phyloP scores from a whole-genome alignment of 129 eudicot species.

The Flaveria robusta region DNA sequence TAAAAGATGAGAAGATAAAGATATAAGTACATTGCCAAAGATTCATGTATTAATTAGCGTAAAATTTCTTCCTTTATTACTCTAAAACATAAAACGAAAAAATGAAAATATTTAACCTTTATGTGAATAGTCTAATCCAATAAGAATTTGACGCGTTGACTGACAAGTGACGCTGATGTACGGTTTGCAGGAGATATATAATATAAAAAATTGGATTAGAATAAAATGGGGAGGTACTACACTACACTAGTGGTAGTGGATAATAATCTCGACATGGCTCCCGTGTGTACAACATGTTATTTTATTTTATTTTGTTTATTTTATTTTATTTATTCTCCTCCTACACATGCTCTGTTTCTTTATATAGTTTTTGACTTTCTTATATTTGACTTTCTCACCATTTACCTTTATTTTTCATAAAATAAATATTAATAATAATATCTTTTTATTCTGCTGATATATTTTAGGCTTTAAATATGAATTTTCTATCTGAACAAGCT shows the following conservation, averaged over 20 bases:
- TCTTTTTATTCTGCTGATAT: too few relatives aligned
- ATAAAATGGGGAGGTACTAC: too few relatives aligned
- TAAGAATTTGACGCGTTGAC: slow-evolving; percentile 13
- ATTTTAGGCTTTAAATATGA: too few relatives aligned
- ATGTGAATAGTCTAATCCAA: neutral
- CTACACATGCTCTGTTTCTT: slow-evolving; percentile 29
- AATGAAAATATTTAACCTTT: neutral
- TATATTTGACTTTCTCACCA: neutral
- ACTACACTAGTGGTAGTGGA: neutral
- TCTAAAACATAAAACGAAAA: too few relatives aligned
- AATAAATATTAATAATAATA: too few relatives aligned
- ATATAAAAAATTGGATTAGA: neutral
- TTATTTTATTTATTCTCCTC: slow-evolving; percentile 16
- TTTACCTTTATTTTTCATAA: neutral
- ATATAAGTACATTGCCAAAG: too few relatives aligned
- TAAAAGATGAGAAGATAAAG: too few relatives aligned
- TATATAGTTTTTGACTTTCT: slow-evolving; percentile 29
- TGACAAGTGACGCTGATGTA: slow-evolving; percentile 8
- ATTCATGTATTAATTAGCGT: too few relatives aligned
- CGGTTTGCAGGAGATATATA: neutral
- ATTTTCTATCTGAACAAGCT: too few relatives aligned
- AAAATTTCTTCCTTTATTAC: too few relatives aligned
- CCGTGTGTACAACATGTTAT: slow-evolving; percentile 30
- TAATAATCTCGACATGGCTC: slow-evolving; percentile 32
- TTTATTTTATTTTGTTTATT: too few relatives aligned